Evolutionary conservation across 768 basidiomycete genomes (phyloP), one percentile per base, ranked within the genome.

Genomic region (Phylloporus scabripes): DNA sequence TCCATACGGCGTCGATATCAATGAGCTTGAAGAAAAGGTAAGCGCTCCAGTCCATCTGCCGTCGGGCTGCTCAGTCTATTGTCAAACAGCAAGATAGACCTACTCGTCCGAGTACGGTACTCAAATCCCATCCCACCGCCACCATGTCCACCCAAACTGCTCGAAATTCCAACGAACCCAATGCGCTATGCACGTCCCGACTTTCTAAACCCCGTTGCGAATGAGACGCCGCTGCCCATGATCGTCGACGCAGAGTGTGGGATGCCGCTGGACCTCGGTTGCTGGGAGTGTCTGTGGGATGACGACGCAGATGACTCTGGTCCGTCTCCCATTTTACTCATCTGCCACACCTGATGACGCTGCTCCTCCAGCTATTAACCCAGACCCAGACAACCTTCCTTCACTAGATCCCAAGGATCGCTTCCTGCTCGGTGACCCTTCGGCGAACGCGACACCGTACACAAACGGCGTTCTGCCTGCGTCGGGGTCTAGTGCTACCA

Each of bases 181-280:
- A 77, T 80, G 64, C 87, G 95, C 38, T 92, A 96, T 65, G 86
- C 91, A 14, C 79, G 80, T 17, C 87, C 91, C 6, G 88, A 88
- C 58, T 94, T 92, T 57, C 77, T 94, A 31, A 80, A 88, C 53
- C 77, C 83, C 6, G 71, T 96, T 32, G 86, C 88, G 0, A 81
- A 83, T 46, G 89, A 91, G 42, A 81, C 83, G 10, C 86, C 88
- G 0, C 65, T 96, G 17, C 95, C 96, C 0, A 93, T 98, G 91
- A 86, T 98, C 55, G 86, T 97, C 1, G 96, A 99, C 58, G 91
- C 90, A 1, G 96, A 99, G 65, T 86, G 85, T 56, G 96, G 96
- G 0, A 94, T 99, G 93, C 93, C 94, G 0, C 69, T 99, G 21
- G 91, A 98, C 64, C 71, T 95, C 41, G 85, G 87, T 15, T 79